Conservation (phyloP, 164 flowering plant species). For the Echeveria elegans region DNA sequence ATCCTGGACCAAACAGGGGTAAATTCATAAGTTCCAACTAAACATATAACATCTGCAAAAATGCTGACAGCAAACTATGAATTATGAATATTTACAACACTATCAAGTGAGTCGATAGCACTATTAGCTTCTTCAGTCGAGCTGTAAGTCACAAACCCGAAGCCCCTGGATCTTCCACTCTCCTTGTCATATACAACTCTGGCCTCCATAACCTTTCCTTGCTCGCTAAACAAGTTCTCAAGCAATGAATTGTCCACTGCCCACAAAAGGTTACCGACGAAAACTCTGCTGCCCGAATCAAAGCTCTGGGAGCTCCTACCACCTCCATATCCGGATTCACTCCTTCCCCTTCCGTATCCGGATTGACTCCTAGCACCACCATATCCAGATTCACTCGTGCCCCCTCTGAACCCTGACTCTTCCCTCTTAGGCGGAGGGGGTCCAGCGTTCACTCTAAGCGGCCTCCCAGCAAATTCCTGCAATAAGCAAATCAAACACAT, state of each 20-base stretch:
- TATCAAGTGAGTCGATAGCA: slow-evolving; percentile 69
- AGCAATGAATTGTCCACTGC: slow-evolving; percentile 74
- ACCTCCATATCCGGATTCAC: slow-evolving; percentile 6
- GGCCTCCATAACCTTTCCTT: slow-evolving; percentile 81
- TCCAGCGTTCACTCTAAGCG: slow-evolving; percentile 45
- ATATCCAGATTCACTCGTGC: slow-evolving; percentile 6
- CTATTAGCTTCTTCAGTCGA: slow-evolving; percentile 60
- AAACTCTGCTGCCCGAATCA: slow-evolving; percentile 29
- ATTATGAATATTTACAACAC: slow-evolving; percentile 72
- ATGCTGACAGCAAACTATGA: neutral
- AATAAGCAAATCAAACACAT: neutral
- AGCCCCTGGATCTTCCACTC: slow-evolving; percentile 89
- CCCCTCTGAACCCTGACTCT: slow-evolving; percentile 17
- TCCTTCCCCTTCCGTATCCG: neutral
- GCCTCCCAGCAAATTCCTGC: slow-evolving; percentile 44
- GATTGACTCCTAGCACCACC: slow-evolving; percentile 16
- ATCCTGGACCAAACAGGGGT: slow-evolving; percentile 38
- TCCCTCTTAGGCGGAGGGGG: slow-evolving; percentile 38
- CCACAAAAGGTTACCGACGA: slow-evolving; percentile 92
- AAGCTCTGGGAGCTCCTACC: slow-evolving; percentile 14
- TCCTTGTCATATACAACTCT: slow-evolving; percentile 79
- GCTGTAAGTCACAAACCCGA: slow-evolving; percentile 81
- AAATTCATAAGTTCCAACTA: neutral
- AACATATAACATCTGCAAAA: neutral
- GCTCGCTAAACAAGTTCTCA: slow-evolving; percentile 69